Base-by-base conservation (phyloP, 2,329 filamentous ascomycete species). In the Lasiodiplodia gonubiensis region DNA sequence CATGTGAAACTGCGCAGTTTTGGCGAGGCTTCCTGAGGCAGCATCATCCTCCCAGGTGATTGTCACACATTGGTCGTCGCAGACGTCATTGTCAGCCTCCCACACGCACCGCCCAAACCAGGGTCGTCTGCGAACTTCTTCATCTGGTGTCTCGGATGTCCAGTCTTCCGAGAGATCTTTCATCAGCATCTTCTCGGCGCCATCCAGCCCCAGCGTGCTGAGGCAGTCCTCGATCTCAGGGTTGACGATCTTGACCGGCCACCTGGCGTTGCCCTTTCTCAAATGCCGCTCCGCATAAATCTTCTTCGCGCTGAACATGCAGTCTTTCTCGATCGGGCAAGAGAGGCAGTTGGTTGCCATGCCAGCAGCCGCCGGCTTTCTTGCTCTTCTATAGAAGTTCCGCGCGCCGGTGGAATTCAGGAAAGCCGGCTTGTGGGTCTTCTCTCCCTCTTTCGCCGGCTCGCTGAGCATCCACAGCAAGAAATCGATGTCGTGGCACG, bases 41-140 rank as follows among this genome's bases (percentile, higher is more conserved):
- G 33, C 57, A 68, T 92, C 89, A 53, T 96, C 92, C 14, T 93
- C 90, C 93, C 94, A 98, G 4, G 86, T 88, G 64, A 98, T 88
- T 0, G 91, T 94, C 23, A 98, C 95, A 30, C 90, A 86, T 78
- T 98, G 94, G 74, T 98, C 93, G 77, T 99, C 95, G 74, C 90
- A 92, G 51, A 98, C 95, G 74, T 96, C 89, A 79, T 98, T 99
- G 80, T 97, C 93, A 4, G 90, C 84, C 76, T 97, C 95, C 80
- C 90, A 98, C 1, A 98, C 95, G 75, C 95, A 99, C n/a, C 94
- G 88, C 0, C 95, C 95, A 75, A 93, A 98, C 93, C 93, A 90
- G 1, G 84, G 80, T 4, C 86, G 78, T 12, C 74, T 73, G 59
- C 84, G 81, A 4, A 88, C 81, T n/a, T 82, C 78, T 7, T 78